Base-by-base conservation (phyloP, 345 rosid genomes). In the Trapa bicornis region DNA sequence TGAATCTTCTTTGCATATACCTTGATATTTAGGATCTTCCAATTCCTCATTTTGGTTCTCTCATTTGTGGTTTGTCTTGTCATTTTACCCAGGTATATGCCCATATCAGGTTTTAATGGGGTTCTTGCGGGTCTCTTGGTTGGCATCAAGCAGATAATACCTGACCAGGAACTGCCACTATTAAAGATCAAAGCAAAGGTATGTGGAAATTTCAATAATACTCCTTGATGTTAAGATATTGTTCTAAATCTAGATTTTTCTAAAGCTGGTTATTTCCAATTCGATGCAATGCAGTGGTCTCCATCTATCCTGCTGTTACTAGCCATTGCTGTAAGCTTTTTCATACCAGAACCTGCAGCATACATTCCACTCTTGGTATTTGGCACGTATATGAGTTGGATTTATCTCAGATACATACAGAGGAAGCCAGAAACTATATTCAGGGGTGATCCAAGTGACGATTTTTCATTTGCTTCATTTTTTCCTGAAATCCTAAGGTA, bases 391-490 rank as follows among this genome's bases (percentile, higher is more conserved):
- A 74, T 75, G 72, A 87, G 98, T 67, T 95, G 99, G 98, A 74
- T 91, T 75, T 95, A 91, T 83, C 88, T 91, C 68, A 87, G 99
- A 75, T 91, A 89, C 78, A 71, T 84, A 36, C 99, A 91, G 76
- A 85, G 76, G 80, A 91, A 82, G 75, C 89, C 93, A 67, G 94
- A 91, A 80, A 83, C 94, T 37, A 95, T 87, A 78, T 83, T 84
- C 63, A 86, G 84, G 81, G 99, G 99, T 45, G 98, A 95, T 74
- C 93, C 96, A 47, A 91, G 87, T 75, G 96, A 89, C 67, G 99
- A 95, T 75, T 95, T 95, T 79, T 77, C 96, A 67, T 89, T 95
- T 82, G 92, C 91, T 33, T 75, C 96, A 29, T 95, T 95, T 83
- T 95, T 95, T 80, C 97, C 96, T 63, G 99, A 95, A 67, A 67